phyloP scores from a whole-genome alignment of 768 basidiomycete species.

The Pleurotus eryngii region DNA sequence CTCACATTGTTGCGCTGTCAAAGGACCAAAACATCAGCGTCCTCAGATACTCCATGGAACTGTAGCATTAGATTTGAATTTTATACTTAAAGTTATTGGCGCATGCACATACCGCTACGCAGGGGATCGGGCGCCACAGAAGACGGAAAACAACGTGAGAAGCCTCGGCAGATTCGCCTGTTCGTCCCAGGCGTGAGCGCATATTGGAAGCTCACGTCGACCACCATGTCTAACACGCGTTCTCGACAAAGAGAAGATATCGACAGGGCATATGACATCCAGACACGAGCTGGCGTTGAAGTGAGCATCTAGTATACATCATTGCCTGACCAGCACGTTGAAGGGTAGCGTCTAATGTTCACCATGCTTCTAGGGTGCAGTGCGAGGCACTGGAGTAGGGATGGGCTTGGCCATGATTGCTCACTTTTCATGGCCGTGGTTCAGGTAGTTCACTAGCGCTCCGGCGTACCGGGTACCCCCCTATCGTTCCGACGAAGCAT shows the following conservation, averaged over 20 bases:
- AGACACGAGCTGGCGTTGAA: slow-evolving; percentile 54
- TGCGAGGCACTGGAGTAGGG: slow-evolving; percentile 50
- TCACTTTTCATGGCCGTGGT: slow-evolving; percentile 70
- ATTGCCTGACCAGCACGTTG: slow-evolving; percentile 18
- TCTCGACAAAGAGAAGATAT: slow-evolving; percentile 49
- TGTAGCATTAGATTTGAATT: background rate
- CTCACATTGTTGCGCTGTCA: slow-evolving; percentile 34
- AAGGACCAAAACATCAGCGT: slow-evolving; percentile 31
- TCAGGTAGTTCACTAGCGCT: slow-evolving; percentile 42
- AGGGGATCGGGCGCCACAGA: no score
- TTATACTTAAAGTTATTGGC: no score
- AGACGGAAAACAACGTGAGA: no score
- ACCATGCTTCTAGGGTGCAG: slow-evolving; percentile 44
- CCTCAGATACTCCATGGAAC: slow-evolving; percentile 13
- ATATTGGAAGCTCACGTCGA: background rate
- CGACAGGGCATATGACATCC: slow-evolving; percentile 55
- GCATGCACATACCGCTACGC: no score
- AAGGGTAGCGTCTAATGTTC: slow-evolving; percentile 30
- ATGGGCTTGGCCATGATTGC: slow-evolving; percentile 58
- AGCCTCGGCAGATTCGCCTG: no score
- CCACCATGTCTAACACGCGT: slow-evolving; percentile 28
- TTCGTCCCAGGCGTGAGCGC: no score
- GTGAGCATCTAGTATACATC: slow-evolving; percentile 35
- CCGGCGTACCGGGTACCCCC: slow-evolving; percentile 14
- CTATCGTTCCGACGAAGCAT: background rate